phyloP scores from a whole-genome alignment of 768 basidiomycete species.

The Mycena indigotica region DNA sequence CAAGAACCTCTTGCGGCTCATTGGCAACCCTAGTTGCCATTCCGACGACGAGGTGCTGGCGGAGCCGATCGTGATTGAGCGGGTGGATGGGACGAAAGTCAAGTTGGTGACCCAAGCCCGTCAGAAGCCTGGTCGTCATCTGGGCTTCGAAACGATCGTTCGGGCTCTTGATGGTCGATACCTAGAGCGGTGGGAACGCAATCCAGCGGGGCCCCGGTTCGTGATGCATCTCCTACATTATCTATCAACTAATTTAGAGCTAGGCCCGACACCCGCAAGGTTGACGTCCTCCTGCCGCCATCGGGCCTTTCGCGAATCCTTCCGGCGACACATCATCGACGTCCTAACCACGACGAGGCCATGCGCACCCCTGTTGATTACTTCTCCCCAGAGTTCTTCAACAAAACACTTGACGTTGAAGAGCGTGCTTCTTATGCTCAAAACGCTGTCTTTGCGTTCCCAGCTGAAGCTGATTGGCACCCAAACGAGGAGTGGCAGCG shows the following conservation, averaged over 20 bases:
- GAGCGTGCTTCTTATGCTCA: not conserved
- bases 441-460: not conserved
- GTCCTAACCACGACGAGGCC: not conserved
- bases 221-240: not conserved
- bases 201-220: not conserved
- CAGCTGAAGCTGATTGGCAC: not conserved
- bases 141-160: not conserved
- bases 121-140: not conserved
- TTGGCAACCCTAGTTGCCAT: not conserved
- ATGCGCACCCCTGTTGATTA: not conserved
- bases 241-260: not conserved
- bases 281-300: not conserved
- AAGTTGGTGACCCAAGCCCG: not conserved
- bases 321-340: not conserved
- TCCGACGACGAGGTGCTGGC: not conserved
- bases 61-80: no score
- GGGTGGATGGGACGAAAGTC: not conserved
- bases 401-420: not conserved
- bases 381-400: not conserved
- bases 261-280: not conserved
- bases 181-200: not conserved
- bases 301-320: not conserved
- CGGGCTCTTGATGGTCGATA: not conserved
- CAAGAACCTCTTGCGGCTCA: not conserved
- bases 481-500: no score